These are phyloP conservation scores for Metschnikowia dekortorum DNA, from an alignment of 805 yeast genomes.

Conservation along the genomic window DNA sequence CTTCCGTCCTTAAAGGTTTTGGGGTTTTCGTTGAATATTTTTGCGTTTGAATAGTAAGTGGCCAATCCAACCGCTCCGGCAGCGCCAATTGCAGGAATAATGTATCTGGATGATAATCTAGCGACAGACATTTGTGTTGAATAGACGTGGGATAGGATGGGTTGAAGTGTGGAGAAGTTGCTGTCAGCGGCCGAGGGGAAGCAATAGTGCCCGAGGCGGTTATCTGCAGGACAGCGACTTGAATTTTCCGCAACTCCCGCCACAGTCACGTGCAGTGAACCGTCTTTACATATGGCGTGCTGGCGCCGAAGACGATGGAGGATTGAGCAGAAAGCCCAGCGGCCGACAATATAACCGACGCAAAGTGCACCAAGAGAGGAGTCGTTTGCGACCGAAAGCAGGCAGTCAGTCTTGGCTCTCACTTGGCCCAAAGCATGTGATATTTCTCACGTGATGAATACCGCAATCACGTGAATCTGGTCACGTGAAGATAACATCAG, in stretches of 20 bases:
- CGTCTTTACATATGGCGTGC: background rate
- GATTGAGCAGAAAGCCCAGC: no score
- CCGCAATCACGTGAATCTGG: background rate
- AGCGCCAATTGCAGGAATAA: constrained; percentile 27
- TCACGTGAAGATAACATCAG: background rate
- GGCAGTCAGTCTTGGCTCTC: no score
- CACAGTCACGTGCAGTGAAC: background rate
- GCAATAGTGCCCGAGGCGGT: background rate
- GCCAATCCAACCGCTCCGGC: constrained; percentile 35
- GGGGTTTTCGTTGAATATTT: constrained; percentile 32
- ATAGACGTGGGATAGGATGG: background rate
- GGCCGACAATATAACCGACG: no score
- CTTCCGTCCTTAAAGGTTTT: constrained; percentile 58
- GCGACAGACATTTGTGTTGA: constrained; percentile 19
- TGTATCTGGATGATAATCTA: constrained; percentile 21
- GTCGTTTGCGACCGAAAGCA: no score
- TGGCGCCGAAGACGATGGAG: no score
- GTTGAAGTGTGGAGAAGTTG: background rate
- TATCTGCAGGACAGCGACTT: background rate
- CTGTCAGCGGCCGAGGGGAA: background rate
- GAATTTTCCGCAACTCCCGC: background rate
- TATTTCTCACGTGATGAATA: background rate
- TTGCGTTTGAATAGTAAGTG: constrained; percentile 22
- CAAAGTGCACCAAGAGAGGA: no score
- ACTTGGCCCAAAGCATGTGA: background rate